A percentile compares a stretch with the other conserved stretches of the same genome.
Evolutionary conservation across 2,329 filamentous ascomycete genomes (phyloP).

Genomic region (Trichoderma afroharzianum): DNA sequence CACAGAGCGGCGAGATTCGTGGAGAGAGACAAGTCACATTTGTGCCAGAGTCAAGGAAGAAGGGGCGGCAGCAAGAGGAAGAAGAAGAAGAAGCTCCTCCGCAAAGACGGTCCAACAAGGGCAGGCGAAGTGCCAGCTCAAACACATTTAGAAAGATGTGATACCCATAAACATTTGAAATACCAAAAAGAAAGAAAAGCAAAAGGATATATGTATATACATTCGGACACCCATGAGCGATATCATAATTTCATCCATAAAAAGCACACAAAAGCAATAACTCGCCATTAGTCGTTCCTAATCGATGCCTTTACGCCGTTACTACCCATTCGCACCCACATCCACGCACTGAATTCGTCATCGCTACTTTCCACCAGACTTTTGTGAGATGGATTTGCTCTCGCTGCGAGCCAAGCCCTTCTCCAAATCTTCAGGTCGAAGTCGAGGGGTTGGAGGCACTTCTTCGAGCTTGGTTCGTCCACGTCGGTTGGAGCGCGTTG

Average conservation of each 20-base stretch:
- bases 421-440: slow-evolving; percentile 55
- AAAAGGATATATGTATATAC: slow-evolving; percentile 15
- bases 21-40: slow-evolving; percentile 71
- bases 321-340: background rate
- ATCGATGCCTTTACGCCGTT: background rate
- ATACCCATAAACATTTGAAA: slow-evolving; percentile 24
- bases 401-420: slow-evolving; percentile 47
- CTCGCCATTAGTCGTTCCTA: slow-evolving; percentile 1
- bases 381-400: slow-evolving; percentile 33
- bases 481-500: slow-evolving; percentile 26
- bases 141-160: slow-evolving; percentile 70
- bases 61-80: slow-evolving; percentile 36
- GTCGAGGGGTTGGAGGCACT: slow-evolving; percentile 56
- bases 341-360: background rate
- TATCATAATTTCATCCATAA: slow-evolving; percentile 14
- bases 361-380: background rate
- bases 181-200: slow-evolving; percentile 6
- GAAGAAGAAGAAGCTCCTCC: slow-evolving; percentile 30
- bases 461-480: slow-evolving; percentile 50
- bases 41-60: slow-evolving; percentile 55
- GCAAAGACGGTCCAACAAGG: slow-evolving; percentile 34
- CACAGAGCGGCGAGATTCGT: slow-evolving; percentile 46
- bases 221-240: slow-evolving; percentile 17
- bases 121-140: slow-evolving; percentile 67
- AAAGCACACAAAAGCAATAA: background rate